phyloP scores from a whole-genome alignment of 768 basidiomycete species.

The Porphyrellus cyaneotinctus region DNA sequence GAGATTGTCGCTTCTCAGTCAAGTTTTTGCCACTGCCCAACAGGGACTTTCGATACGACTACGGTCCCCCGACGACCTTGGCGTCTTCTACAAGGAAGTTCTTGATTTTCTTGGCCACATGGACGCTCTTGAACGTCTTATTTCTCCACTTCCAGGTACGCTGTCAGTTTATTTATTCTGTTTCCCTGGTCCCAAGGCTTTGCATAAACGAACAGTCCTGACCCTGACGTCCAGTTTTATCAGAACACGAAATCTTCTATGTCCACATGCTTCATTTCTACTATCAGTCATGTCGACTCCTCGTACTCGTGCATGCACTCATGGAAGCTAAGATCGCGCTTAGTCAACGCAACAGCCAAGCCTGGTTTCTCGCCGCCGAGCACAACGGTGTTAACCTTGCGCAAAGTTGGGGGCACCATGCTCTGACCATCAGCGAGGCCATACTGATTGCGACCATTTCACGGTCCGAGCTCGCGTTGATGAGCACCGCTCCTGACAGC shows the following conservation, averaged over 20 bases:
- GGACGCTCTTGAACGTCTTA: conserved; percentile 36
- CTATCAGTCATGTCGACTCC: conserved; percentile 39
- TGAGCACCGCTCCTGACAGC: conserved; percentile 40
- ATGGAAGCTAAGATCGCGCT: conserved; percentile 24
- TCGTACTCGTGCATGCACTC: conserved; percentile 36
- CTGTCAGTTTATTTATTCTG: neutral
- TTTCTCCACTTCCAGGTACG: conserved; percentile 38
- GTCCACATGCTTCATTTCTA: conserved; percentile 39
- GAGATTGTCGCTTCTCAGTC: conserved; percentile 36
- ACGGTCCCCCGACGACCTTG: conserved; percentile 24
- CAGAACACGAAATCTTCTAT: conserved; percentile 41
- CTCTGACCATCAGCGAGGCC: conserved; percentile 36
- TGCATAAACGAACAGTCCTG: conserved; percentile 10
- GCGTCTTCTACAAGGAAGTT: conserved; percentile 34
- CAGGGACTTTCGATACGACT: conserved; percentile 32
- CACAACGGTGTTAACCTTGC: conserved; percentile 34
- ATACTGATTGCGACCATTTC: conserved; percentile 35
- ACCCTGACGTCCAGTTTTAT: conserved; percentile 35
- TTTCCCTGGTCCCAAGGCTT: neutral
- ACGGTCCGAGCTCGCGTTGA: conserved; percentile 30
- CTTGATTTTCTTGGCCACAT: conserved; percentile 31
- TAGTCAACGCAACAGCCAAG: conserved; percentile 10
- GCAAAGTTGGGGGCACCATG: conserved; percentile 37
- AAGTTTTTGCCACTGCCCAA: conserved; percentile 33
- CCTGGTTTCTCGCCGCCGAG: conserved; percentile 33